Evolutionary conservation across 2,329 filamentous ascomycete genomes (phyloP).

Genomic region (Geosmithia flava): DNA sequence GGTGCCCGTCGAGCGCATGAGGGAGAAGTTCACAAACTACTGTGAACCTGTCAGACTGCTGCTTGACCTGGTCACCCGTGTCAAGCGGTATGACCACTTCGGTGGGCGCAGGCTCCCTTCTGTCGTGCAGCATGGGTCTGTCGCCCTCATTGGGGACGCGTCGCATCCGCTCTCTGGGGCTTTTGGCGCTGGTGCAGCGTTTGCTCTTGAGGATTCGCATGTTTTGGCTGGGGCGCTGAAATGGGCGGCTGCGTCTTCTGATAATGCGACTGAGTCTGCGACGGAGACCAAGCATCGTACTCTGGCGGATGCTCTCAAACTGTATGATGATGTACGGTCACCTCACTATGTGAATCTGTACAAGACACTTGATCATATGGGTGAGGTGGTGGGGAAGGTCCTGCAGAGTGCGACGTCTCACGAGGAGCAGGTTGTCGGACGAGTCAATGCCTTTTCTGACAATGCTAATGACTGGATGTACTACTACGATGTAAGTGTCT

Average conservation of each 20-base stretch:
- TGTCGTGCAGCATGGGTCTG: conserved; percentile 7
- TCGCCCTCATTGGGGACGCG: conserved; percentile 40
- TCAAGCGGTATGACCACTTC: conserved; percentile 16
- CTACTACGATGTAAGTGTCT: not conserved
- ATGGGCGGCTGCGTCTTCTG: conserved; percentile 7
- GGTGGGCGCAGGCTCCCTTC: conserved; percentile 13
- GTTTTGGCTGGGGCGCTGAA: conserved; percentile 11
- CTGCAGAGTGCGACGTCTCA: not conserved
- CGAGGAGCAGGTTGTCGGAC: not conserved
- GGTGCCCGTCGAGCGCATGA: not conserved
- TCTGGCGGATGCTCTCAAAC: conserved; percentile 9
- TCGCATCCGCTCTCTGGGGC: conserved; percentile 39
- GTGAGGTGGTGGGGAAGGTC: not conserved
- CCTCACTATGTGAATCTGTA: conserved; percentile 15
- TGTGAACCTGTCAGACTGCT: conserved; percentile 15
- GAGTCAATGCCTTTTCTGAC: not conserved
- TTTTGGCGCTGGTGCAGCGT: conserved; percentile 24
- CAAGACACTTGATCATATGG: conserved; percentile 8
- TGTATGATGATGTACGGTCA: conserved; percentile 14
- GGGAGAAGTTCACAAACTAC: conserved; percentile 12
- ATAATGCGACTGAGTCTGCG: not conserved
- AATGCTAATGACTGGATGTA: not conserved
- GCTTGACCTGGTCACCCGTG: conserved; percentile 12
- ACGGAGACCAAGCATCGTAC: not conserved
- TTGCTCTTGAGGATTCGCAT: conserved; percentile 20